Conservation (phyloP, 2,329 filamentous ascomycete genomes). For the Hymenoscyphus scutula region DNA sequence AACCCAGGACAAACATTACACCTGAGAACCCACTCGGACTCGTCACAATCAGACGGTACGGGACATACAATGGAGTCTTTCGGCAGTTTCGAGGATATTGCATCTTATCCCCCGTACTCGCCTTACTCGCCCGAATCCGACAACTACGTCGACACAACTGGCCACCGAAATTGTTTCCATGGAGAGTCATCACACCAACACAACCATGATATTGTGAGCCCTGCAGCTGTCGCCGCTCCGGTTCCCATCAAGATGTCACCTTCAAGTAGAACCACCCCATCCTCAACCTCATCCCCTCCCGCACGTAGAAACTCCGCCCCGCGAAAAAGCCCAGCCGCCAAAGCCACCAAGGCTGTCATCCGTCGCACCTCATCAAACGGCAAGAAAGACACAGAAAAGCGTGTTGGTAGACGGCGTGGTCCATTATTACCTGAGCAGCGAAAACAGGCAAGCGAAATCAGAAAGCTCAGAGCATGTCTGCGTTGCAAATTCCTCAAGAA, state of each 20-base stretch:
- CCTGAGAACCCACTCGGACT: constrained; percentile 81
- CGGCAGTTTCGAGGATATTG: constrained; percentile 78
- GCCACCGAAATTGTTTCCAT: constrained; percentile 61
- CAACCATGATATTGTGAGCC: constrained; percentile 59
- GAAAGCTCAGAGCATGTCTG: constrained; percentile 89
- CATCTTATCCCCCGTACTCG: constrained; percentile 60
- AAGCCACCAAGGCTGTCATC: constrained; percentile 80
- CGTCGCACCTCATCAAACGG: constrained; percentile 71
- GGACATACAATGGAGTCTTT: constrained; percentile 55
- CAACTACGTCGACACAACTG: constrained; percentile 59
- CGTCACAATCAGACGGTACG: constrained; percentile 70
- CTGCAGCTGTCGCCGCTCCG: constrained; percentile 64
- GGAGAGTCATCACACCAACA: constrained; percentile 51
- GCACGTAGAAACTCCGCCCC: constrained; percentile 67
- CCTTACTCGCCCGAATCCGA: constrained; percentile 84
- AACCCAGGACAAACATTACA: constrained; percentile 91
- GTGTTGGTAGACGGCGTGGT: constrained; percentile 84
- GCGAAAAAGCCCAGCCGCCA: constrained; percentile 61
- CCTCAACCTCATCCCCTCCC: constrained; percentile 60
- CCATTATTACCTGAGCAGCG: constrained; percentile 90
- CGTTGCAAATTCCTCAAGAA: constrained; percentile 99
- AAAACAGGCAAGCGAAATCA: constrained; percentile 94
- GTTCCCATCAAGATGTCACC: constrained; percentile 66
- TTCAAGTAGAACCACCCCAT: constrained; percentile 59
- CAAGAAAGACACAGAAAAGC: constrained; percentile 88